phyloP scores from a whole-genome alignment of 73 alveolate genomes.

The Halteria grandinella region DNA sequence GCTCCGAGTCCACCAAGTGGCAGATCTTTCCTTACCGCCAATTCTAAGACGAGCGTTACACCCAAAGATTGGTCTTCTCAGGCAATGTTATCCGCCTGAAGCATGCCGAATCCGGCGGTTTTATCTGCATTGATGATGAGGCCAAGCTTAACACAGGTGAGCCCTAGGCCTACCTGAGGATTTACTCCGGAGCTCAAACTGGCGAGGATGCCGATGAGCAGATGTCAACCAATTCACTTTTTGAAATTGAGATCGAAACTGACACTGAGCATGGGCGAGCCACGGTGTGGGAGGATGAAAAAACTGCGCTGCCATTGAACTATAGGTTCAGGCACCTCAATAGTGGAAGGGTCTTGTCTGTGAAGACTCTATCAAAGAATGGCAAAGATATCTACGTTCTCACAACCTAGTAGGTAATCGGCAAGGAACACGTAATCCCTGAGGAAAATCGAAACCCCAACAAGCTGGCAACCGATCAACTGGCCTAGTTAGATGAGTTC shows the following conservation, averaged over 20 bases:
- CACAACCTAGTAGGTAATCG: not conserved
- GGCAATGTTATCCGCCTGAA: constrained; percentile 58
- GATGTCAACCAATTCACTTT: constrained; percentile 31
- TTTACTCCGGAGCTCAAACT: too few relatives aligned
- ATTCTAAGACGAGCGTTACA: not conserved
- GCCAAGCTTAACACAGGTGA: constrained; percentile 23
- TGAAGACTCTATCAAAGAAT: not conserved
- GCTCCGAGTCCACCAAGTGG: constrained; percentile 39
- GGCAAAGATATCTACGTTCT: constrained; percentile 3
- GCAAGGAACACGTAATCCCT: too few relatives aligned
- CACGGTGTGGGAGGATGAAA: not conserved
- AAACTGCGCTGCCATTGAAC: not conserved
- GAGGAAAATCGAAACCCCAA: too few relatives aligned
- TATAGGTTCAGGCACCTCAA: constrained; percentile 58
- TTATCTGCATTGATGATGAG: constrained; percentile 44
- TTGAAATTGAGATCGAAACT: constrained; percentile 48
- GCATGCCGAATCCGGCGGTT: constrained; percentile 69
- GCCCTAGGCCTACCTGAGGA: constrained; percentile 43
- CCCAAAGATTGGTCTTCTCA: not conserved
- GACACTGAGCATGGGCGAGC: constrained; percentile 19
- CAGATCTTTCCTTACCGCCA: constrained; percentile 24
- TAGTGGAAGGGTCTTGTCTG: constrained; percentile 48
- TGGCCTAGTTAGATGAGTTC: not conserved
- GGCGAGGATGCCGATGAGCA: constrained; percentile 53
- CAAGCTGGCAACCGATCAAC: too few relatives aligned